Evolutionary conservation across 345 rosid species (phyloP).

Genomic region (Gossypium arboreum): DNA sequence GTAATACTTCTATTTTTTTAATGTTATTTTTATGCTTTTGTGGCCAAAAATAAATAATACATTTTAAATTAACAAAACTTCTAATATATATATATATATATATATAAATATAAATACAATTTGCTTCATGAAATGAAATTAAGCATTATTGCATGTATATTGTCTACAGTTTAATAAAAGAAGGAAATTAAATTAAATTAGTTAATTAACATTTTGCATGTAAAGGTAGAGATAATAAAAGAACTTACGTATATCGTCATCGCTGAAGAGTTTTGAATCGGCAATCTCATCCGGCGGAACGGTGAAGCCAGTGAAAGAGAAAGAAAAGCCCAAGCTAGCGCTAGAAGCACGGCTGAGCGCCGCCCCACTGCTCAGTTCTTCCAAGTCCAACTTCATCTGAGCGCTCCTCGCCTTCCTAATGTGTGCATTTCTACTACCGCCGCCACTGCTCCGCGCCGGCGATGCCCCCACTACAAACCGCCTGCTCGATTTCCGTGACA

Average conservation of each 20-base stretch:
- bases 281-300: slow-evolving; percentile 77
- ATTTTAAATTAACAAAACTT: neutral
- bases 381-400: slow-evolving; percentile 66
- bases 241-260: slow-evolving; percentile 79
- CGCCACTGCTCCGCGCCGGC: slow-evolving; percentile 51
- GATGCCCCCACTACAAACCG: slow-evolving; percentile 48
- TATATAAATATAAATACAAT: neutral
- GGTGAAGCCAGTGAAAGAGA: slow-evolving; percentile 91
- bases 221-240: neutral
- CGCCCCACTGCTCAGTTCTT: slow-evolving; percentile 78
- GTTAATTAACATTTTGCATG: slow-evolving; percentile 5
- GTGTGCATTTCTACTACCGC: slow-evolving; percentile 51
- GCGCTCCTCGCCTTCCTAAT: slow-evolving; percentile 89
- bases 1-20: neutral
- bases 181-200: neutral
- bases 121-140: neutral
- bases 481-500: slow-evolving; percentile 72
- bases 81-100: neutral
- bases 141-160: neutral
- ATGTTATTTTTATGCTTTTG: neutral
- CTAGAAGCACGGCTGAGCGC: slow-evolving; percentile 95
- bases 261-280: slow-evolving; percentile 79
- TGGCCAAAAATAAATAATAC: neutral
- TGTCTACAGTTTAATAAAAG: neutral
- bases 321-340: slow-evolving; percentile 85